phyloP scores from a whole-genome alignment of 2,329 filamentous ascomycete genomes.

The Scleromitrula shiraiana region DNA sequence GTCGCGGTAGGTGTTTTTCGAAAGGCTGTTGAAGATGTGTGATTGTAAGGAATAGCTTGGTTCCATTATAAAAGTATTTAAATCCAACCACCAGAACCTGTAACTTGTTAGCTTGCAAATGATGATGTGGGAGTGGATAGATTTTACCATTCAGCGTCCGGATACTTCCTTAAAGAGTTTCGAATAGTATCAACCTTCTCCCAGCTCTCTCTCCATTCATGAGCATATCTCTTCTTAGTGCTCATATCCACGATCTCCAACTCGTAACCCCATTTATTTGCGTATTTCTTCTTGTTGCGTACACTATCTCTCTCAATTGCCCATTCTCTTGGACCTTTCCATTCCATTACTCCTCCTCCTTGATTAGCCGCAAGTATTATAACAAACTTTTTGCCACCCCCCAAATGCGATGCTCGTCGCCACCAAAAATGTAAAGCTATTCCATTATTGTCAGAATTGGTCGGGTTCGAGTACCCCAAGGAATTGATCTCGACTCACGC shows the following conservation, averaged over 20 bases:
- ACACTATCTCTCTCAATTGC: constrained; percentile 95
- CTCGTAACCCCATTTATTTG: constrained; percentile 83
- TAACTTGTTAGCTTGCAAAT: constrained; percentile 11
- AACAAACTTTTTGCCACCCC: constrained; percentile 84
- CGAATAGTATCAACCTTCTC: constrained; percentile 96
- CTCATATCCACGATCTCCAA: constrained; percentile 97
- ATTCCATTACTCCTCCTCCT: constrained; percentile 96
- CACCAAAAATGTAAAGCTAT: constrained; percentile 46
- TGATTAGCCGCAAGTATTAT: constrained; percentile 90
- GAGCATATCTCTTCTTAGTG: constrained; percentile 95
- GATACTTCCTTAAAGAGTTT: constrained; percentile 84
- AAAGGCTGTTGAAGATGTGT: constrained; percentile 80
- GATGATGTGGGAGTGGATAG: background rate
- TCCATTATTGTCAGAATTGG: constrained; percentile 11
- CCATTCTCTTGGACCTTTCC: constrained; percentile 97
- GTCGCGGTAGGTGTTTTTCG: constrained; percentile 74
- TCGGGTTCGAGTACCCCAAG: background rate
- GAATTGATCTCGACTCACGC: constrained; percentile 61
- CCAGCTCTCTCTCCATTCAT: constrained; percentile 99
- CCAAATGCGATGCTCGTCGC: constrained; percentile 63
- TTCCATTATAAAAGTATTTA: constrained; percentile 98
- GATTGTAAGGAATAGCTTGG: constrained; percentile 80
- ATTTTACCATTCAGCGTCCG: constrained; percentile 86
- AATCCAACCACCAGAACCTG: constrained; percentile 99
- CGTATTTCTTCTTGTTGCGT: constrained; percentile 89